These are phyloP conservation scores for Zoysia matrella DNA, from an alignment of 202 grass and related monocot genomes.

Conservation along the genomic window DNA sequence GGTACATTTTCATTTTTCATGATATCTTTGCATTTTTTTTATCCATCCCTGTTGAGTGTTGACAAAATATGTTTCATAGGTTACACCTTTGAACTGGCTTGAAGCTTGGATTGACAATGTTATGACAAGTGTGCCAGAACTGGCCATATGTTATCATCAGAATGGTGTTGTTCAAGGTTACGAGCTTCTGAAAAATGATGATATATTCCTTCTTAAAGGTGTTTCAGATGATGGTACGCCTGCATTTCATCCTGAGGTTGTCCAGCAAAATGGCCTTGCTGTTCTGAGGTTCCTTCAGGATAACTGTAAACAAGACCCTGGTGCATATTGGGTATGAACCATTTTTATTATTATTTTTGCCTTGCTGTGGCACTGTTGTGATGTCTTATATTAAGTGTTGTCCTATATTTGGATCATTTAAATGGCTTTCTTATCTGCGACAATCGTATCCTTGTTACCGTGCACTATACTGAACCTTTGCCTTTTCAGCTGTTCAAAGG, in stretches of 20 bases:
- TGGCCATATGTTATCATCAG: slow-evolving; percentile 96
- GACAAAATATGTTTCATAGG: too few species aligned
- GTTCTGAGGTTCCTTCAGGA: slow-evolving; percentile 92
- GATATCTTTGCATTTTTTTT: too few species aligned
- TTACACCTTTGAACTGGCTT: slow-evolving; percentile 92
- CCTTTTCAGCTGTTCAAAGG: slow-evolving; percentile 94
- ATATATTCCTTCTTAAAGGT: slow-evolving; percentile 94
- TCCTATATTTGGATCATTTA: neutral
- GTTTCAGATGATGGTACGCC: slow-evolving; percentile 91
- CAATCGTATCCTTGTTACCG: slow-evolving; percentile 29
- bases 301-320: slow-evolving; percentile 98
- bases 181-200: slow-evolving; percentile 95
- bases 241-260: slow-evolving; percentile 93
- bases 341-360: neutral
- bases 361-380: neutral
- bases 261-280: slow-evolving; percentile 96
- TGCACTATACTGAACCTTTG: slow-evolving; percentile 41
- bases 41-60: too few species aligned
- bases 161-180: slow-evolving; percentile 99
- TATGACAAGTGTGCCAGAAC: slow-evolving; percentile 96
- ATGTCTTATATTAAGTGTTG: slow-evolving; percentile 5
- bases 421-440: slow-evolving; percentile 18
- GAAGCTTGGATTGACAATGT: slow-evolving; percentile 99
- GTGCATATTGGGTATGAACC: slow-evolving; percentile 92
- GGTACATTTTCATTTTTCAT: slow-evolving; percentile 57